These are phyloP conservation scores for Pseudogymnoascus sp. DNA, from an alignment of 2,329 filamentous ascomycete genomes.

Conservation along the genomic window DNA sequence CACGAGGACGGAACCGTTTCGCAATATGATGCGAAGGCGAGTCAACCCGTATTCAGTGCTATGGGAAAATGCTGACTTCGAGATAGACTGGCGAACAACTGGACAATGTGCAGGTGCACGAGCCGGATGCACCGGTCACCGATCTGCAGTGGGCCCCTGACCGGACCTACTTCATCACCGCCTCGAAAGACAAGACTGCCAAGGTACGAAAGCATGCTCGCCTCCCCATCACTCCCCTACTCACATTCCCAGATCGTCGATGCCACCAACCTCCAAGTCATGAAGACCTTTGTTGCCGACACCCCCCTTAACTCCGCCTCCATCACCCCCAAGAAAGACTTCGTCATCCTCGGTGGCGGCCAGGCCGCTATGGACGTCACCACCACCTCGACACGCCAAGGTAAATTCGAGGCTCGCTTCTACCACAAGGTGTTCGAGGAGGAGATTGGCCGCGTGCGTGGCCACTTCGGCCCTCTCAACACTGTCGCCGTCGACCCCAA, in stretches of 20 bases:
- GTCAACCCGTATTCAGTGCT: conserved; percentile 12
- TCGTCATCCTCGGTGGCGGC: conserved; percentile 93
- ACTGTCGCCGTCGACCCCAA: conserved; percentile 89
- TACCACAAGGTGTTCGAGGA: conserved; percentile 99
- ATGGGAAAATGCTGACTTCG: conserved; percentile 14
- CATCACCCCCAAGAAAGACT: conserved; percentile 94
- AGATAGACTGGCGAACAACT: conserved; percentile 66
- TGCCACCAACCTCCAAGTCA: conserved; percentile 73
- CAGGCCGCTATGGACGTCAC: conserved; percentile 99
- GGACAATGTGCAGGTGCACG: conserved; percentile 75
- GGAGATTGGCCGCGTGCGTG: conserved; percentile 92
- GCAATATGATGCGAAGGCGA: conserved; percentile 81
- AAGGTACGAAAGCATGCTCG: conserved; percentile 48
- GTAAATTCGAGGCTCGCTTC: conserved; percentile 98
- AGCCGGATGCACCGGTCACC: conserved; percentile 66
- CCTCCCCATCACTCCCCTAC: conserved; percentile 10
- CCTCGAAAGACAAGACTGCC: conserved; percentile 94
- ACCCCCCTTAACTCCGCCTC: conserved; percentile 93
- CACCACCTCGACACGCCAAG: conserved; percentile 83
- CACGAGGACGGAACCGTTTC: conserved; percentile 94
- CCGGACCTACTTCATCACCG: conserved; percentile 96
- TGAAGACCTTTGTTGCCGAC: conserved; percentile 88
- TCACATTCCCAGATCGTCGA: conserved; percentile 56
- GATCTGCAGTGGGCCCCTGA: conserved; percentile 93
- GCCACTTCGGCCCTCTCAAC: conserved; percentile 95